These are phyloP conservation scores for Diaporthe sp. DNA, from an alignment of 2,329 filamentous ascomycete species.

Conservation along the genomic window DNA sequence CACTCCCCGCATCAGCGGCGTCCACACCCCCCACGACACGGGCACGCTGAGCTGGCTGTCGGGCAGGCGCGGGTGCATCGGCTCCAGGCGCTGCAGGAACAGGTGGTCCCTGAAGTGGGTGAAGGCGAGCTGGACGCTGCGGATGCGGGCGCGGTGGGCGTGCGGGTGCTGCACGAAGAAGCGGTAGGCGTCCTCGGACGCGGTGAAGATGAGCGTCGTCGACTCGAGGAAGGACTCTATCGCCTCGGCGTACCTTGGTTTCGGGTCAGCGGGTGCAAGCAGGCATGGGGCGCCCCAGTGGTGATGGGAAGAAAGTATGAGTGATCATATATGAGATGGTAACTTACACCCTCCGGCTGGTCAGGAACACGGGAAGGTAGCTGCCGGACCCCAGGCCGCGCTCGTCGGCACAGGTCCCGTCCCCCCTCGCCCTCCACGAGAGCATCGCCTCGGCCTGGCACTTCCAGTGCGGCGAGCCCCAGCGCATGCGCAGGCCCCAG, in stretches of 20 bases:
- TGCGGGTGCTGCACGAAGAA: constrained; percentile 43
- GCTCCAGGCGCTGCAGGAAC: constrained; percentile 40
- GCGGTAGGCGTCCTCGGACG: constrained; percentile 43
- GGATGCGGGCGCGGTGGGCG: constrained; percentile 37
- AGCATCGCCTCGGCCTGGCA: constrained; percentile 43
- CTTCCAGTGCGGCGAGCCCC: constrained; percentile 44
- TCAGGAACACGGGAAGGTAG: constrained; percentile 43
- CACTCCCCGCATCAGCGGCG: constrained; percentile 34
- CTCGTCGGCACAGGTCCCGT: constrained; percentile 33
- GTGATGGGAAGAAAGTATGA: neutral
- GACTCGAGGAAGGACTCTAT: constrained; percentile 42
- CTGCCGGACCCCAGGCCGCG: constrained; percentile 9
- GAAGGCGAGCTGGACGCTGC: constrained; percentile 42
- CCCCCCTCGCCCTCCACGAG: constrained; percentile 40
- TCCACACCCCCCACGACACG: constrained; percentile 37
- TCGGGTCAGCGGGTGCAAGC: neutral
- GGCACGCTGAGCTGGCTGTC: constrained; percentile 20
- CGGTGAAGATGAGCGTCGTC: constrained; percentile 45
- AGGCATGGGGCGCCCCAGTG: neutral
- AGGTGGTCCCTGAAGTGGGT: constrained; percentile 43
- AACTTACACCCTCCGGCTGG: constrained; percentile 44
- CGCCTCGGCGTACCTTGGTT: constrained; percentile 42
- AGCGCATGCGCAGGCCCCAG: constrained; percentile 42
- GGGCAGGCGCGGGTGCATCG: constrained; percentile 31
- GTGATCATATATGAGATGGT: neutral